Evolutionary conservation across 306 rosid species (phyloP), one percentile per base, ranked within the genome.

Genomic region (Clitoria ternatea): DNA sequence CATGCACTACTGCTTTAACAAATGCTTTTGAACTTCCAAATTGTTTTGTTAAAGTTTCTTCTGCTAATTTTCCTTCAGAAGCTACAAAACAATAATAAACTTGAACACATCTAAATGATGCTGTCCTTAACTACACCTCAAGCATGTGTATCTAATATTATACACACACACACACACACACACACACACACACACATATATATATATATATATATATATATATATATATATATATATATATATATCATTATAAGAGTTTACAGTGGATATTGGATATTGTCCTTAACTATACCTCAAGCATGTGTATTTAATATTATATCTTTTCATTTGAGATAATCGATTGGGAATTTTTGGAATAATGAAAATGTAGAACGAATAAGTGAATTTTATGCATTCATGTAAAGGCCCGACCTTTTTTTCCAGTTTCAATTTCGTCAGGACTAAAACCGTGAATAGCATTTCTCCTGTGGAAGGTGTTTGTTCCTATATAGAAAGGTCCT

Each of bases 21-120:
- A 91, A 80, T 12, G 77, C 80, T 15, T 74, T 72, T 35, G 93
- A 90, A 43, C 50, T 30, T 66, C 97, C 97, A 75, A 85, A 85
- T 12, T 24, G 77, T 65, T 56, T 22, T 5, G 29, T 52, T 3
- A 80, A 18, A 13, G 43, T 47, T 27, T 85, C 76, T 0, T 63
- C 61, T 13, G 39, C 42, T 70, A 35, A n/a, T n/a, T 84, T 79
- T 68, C 78, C 88, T 81, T 11, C 17, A 27, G n/a, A 3, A 54
- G 20, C 18, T 33, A 17, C 18, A 43, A 33, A 15, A 15, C 14
- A 29, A 8, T n/a, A n/a, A n/a, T n/a, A n/a, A n/a, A n/a, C n/a
- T n/a, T n/a, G n/a, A n/a, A n/a, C n/a, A n/a, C n/a, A n/a, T n/a
- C n/a, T n/a, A n/a, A n/a, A n/a, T n/a, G n/a, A n/a, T n/a, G n/a